Evolutionary conservation across 2,329 filamentous ascomycete genomes (phyloP).

Genomic region (Trichophyton verrucosum): DNA sequence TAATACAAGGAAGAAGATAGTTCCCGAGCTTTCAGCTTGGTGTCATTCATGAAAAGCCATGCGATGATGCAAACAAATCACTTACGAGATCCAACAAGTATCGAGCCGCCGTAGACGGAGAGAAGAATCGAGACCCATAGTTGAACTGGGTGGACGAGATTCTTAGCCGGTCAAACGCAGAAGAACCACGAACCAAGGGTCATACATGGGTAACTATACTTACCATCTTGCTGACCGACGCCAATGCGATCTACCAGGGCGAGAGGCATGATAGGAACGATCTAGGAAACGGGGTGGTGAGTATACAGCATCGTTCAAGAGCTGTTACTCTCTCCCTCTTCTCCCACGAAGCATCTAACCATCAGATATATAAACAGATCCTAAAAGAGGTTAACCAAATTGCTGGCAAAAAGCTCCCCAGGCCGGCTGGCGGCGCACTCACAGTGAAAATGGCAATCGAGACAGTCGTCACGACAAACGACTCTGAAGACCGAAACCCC

Average conservation of each 20-base stretch:
- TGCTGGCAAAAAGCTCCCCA: too few species aligned
- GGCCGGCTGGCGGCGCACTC: not conserved
- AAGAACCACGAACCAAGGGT: not conserved
- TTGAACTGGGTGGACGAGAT: not conserved
- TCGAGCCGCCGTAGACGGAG: not conserved
- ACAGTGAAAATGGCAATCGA: conserved; percentile 1
- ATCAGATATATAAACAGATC: too few species aligned
- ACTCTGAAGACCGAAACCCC: not conserved
- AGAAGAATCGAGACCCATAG: not conserved
- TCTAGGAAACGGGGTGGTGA: not conserved
- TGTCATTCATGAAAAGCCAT: not conserved
- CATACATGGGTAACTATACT: not conserved
- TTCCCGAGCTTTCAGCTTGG: not conserved
- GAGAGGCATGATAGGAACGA: not conserved
- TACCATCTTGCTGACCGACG: not conserved
- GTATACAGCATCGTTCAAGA: not conserved
- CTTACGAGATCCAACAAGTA: not conserved
- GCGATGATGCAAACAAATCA: not conserved
- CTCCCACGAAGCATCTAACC: too few species aligned
- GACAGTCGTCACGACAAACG: not conserved
- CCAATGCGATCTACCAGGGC: not conserved
- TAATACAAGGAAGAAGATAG: not conserved
- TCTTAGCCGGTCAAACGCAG: not conserved
- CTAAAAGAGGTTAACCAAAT: too few species aligned
- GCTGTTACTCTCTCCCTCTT: too few species aligned